Evolutionary conservation across 371 early-diverging fungal species (phyloP).

Genomic region (Mucor mucedo): DNA sequence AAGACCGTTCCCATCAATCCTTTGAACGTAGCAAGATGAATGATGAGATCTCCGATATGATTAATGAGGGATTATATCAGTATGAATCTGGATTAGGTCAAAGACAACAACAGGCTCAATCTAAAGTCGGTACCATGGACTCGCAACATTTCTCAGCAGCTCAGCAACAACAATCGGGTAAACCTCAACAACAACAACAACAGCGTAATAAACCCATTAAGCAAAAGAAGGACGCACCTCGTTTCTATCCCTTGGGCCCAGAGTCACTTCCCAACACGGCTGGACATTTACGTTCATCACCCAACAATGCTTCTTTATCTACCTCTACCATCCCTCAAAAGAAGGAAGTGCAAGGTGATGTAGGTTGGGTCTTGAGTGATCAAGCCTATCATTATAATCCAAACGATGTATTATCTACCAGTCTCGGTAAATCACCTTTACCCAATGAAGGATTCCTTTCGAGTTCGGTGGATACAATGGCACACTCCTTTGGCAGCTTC

Average conservation of each 20-base stretch:
- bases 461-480: conserved; percentile 55
- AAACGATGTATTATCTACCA: conserved; percentile 43
- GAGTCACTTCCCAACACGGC: conserved; percentile 52
- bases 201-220: conserved; percentile 20
- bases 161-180: too few species aligned
- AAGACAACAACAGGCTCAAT: conserved; percentile 33
- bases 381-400: conserved; percentile 54
- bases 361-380: conserved; percentile 85
- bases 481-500: conserved; percentile 83
- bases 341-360: conserved; percentile 79
- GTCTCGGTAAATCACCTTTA: conserved; percentile 47
- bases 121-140: conserved; percentile 72
- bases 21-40: conserved; percentile 84
- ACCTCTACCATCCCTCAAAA: conserved; percentile 42
- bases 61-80: conserved; percentile 92
- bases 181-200: too few species aligned
- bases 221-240: conserved; percentile 53
- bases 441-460: conserved; percentile 35
- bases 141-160: conserved; percentile 61
- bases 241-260: conserved; percentile 68
- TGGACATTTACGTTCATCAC: conserved; percentile 22
- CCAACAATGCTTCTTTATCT: not conserved
- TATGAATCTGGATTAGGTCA: conserved; percentile 79
- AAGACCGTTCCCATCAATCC: conserved; percentile 73
- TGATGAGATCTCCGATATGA: conserved; percentile 88